Evolutionary conservation across 495 filamentous ascomycete species (phyloP).

Genomic region (Hypoxylon crocopeplum): DNA sequence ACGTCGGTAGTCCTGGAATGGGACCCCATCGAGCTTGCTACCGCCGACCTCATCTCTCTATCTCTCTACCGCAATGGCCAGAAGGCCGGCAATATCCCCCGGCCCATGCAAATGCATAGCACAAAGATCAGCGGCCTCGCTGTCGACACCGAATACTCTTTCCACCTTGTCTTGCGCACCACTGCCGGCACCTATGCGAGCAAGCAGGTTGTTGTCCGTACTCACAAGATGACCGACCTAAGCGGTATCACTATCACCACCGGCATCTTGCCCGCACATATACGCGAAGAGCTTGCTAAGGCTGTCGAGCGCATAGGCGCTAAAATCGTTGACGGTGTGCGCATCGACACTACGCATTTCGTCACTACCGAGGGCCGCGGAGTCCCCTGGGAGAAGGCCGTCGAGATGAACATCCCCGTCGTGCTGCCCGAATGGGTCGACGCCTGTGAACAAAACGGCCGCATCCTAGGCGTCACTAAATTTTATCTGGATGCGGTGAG

Average conservation of each 20-base stretch:
- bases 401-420: conserved; percentile 97
- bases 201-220: conserved; percentile 84
- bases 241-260: conserved; percentile 95
- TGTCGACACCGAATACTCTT: conserved; percentile 92
- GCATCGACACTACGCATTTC: conserved; percentile 98
- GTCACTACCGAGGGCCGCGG: conserved; percentile 96
- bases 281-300: conserved; percentile 73
- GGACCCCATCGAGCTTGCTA: conserved; percentile 93
- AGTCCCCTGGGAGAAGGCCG: conserved; percentile 89
- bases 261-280: conserved; percentile 78
- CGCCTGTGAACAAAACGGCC: conserved; percentile 90
- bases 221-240: conserved; percentile 99
- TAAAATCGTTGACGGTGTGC: conserved; percentile 86
- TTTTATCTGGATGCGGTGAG: conserved; percentile 87
- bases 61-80: conserved; percentile 93
- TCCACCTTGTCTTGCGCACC: conserved; percentile 90
- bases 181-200: conserved; percentile 85
- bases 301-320: conserved; percentile 90
- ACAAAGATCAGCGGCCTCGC: conserved; percentile 98
- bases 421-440: conserved; percentile 98
- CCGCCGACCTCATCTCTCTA: conserved; percentile 84
- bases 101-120: conserved; percentile 80
- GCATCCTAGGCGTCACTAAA: conserved; percentile 90
- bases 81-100: conserved; percentile 93
- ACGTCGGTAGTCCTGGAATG: conserved; percentile 97